These are phyloP conservation scores for Panicum hallii DNA, from an alignment of 202 grass and related monocot genomes.

Conservation along the genomic window DNA sequence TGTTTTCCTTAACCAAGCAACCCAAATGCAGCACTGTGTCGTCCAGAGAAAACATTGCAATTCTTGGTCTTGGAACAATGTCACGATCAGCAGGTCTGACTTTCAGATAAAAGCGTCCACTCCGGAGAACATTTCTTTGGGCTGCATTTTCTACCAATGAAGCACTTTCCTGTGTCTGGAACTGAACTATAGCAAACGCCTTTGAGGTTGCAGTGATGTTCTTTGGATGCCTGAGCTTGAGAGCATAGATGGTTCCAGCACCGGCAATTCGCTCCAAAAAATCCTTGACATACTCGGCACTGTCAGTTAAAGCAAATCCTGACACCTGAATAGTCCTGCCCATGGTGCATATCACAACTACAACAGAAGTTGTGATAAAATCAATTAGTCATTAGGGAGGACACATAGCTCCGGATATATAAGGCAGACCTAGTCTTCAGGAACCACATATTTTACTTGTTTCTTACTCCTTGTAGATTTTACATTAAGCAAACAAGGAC, in stretches of 20 bases:
- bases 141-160: conserved; percentile 42
- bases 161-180: conserved; percentile 56
- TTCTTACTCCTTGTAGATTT: neutral
- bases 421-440: conserved; percentile 31
- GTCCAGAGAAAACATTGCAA: conserved; percentile 58
- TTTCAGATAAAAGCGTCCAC: conserved; percentile 51
- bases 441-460: neutral
- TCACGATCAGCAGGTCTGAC: conserved; percentile 51
- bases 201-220: conserved; percentile 49
- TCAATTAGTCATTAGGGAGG: conserved; percentile 17
- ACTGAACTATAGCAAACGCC: conserved; percentile 78
- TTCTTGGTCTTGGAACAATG: conserved; percentile 74
- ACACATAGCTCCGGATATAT: neutral
- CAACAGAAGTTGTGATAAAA: conserved; percentile 17
- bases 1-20: conserved; percentile 63
- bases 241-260: conserved; percentile 52
- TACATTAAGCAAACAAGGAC: conserved; percentile 15
- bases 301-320: conserved; percentile 58
- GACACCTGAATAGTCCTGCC: conserved; percentile 64
- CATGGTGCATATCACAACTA: conserved; percentile 65
- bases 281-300: conserved; percentile 52
- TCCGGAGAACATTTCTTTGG: conserved; percentile 26
- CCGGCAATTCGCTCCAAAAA: conserved; percentile 60
- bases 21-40: conserved; percentile 63
- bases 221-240: conserved; percentile 77